Base-by-base conservation (phyloP, 164 flowering plant genomes). In the Kingdonia uniflora region DNA sequence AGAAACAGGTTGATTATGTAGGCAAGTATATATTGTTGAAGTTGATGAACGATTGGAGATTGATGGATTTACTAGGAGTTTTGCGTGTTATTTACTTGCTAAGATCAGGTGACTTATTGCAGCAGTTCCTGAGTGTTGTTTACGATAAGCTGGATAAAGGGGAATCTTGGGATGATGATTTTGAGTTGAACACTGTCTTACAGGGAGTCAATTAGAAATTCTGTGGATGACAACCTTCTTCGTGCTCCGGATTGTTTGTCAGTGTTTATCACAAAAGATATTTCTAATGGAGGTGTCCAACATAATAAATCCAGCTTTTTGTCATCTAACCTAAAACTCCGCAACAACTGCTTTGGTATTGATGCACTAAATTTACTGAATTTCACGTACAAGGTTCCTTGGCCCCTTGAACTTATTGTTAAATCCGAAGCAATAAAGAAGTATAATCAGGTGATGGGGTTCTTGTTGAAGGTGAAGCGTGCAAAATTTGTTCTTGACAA, bases 331-430 rank as follows among this genome's bases (percentile, higher is more conserved):
- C 77, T 61, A 37, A 85, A 70, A 68, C 64, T 66, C 52, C 76
- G 63, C 51, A 68, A 39, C 16, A 72, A 62, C 33, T 65, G 51
- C 58, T 72, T 68, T 70, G 91, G 87, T 42, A 77, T 82, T 55
- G 75, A 84, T 76, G 84, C 80, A 49, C 89, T 92, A 51, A 87
- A 88, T 69, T 57, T 64, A 39, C 76, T 92, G 33, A 77, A 72
- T 25, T 92, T 92, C 60, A 67, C 86, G 51, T 92, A 88, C 71
- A 88, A 82, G 95, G 95, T 94, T 49, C 61, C 99, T 49, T 94
- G 99, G 97, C 99, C 99, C 5, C 95, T 94, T 67, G 99, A 94
- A 63, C 86, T 94, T 41, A 87, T 89, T 66, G 97, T 89, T 38
- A 89, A 89, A 55, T 35, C 70, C 11, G 95, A 87, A 66, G 86